These are phyloP conservation scores for Russula earlei DNA, from an alignment of 768 basidiomycete genomes.

Conservation along the genomic window DNA sequence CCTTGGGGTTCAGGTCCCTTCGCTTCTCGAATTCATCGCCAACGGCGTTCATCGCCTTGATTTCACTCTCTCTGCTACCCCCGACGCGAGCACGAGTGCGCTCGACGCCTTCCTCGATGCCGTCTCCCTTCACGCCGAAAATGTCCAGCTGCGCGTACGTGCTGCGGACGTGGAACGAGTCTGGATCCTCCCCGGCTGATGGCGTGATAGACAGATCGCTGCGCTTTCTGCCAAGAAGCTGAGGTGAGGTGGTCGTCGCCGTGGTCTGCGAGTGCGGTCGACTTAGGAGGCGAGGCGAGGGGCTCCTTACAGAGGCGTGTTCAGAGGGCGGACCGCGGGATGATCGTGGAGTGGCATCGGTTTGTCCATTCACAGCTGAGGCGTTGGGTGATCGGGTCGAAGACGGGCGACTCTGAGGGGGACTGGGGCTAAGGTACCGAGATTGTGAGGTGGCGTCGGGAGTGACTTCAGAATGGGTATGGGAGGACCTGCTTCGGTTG, in stretches of 20 bases:
- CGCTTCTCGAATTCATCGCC: slow-evolving; percentile 52
- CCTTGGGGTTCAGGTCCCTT: slow-evolving; percentile 60
- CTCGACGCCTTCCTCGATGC: slow-evolving; percentile 89
- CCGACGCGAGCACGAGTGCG: slow-evolving; percentile 73
- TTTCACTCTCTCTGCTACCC: slow-evolving; percentile 45
- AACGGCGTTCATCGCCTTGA: slow-evolving; percentile 46
- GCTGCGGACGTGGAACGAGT: slow-evolving; percentile 73
- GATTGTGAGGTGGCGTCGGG: neutral
- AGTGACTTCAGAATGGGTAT: neutral
- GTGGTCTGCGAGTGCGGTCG: slow-evolving; percentile 10
- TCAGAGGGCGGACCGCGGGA: slow-evolving; percentile 7
- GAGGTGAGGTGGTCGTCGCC: slow-evolving; percentile 10
- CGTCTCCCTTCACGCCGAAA: slow-evolving; percentile 89
- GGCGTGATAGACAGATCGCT: slow-evolving; percentile 57
- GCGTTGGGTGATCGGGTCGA: slow-evolving; percentile 8
- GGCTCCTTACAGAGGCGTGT: neutral
- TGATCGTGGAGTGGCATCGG: neutral
- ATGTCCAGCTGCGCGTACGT: slow-evolving; percentile 87
- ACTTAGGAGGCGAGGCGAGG: neutral
- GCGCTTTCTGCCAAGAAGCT: slow-evolving; percentile 7
- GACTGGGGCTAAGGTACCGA: slow-evolving; percentile 20
- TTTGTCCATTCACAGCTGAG: neutral
- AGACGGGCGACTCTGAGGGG: slow-evolving; percentile 15
- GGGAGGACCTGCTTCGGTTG: neutral
- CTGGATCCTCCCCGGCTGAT: slow-evolving; percentile 72